Evolutionary conservation across 2,329 filamentous ascomycete species (phyloP).

Genomic region (Pezicula carpinea): DNA sequence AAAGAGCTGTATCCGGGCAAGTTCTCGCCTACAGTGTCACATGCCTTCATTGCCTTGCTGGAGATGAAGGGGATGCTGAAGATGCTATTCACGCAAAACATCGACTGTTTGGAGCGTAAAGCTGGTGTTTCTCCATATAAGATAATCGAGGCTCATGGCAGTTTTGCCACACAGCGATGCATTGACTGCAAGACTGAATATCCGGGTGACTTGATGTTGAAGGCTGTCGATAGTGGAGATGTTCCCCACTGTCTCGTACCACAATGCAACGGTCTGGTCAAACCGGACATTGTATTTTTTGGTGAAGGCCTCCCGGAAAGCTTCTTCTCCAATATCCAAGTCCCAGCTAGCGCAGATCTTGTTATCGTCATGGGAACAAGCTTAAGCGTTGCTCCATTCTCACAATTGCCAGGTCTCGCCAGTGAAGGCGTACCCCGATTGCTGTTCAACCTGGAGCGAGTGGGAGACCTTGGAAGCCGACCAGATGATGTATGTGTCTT

Average conservation of each 20-base stretch:
- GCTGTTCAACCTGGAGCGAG: conserved; percentile 80
- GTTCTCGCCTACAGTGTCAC: conserved; percentile 83
- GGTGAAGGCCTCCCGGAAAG: conserved; percentile 64
- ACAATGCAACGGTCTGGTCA: conserved; percentile 69
- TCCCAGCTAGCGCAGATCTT: conserved; percentile 64
- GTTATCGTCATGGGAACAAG: conserved; percentile 87
- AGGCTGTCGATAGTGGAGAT: conserved; percentile 58
- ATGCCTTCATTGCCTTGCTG: conserved; percentile 82
- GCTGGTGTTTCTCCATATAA: conserved; percentile 77
- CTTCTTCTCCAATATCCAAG: conserved; percentile 56
- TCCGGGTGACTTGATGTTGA: conserved; percentile 69
- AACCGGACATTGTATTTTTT: conserved; percentile 80
- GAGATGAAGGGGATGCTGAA: conserved; percentile 72
- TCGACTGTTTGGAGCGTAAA: conserved; percentile 86
- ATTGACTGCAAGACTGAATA: conserved; percentile 78
- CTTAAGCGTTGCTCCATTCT: conserved; percentile 83
- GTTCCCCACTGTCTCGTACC: conserved; percentile 64
- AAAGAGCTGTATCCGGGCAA: conserved; percentile 89
- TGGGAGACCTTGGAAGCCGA: conserved; percentile 72
- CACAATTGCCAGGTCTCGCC: conserved; percentile 66
- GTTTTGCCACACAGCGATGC: conserved; percentile 86
- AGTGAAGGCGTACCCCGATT: conserved; percentile 64
- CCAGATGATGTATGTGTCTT: conserved; percentile 81
- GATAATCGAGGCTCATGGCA: conserved; percentile 93
- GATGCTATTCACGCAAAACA: conserved; percentile 95